Percentiles rank a stretch among this genome's conserved stretches.
Conservation (phyloP, 306 rosid species). For the Rosa lucieae region DNA sequence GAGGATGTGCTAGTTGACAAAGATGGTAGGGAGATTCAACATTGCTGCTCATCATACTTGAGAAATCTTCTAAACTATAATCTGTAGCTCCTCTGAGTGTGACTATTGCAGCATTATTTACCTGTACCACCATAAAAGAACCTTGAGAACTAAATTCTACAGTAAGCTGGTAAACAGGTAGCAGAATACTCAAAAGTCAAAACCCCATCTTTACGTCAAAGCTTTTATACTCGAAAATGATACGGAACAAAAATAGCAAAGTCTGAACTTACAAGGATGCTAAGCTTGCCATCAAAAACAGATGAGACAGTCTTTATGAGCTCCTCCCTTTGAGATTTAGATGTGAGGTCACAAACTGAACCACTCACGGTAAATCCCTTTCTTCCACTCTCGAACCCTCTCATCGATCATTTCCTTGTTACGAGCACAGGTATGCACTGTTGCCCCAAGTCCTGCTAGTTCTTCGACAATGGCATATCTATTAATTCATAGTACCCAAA, state of each 20-base stretch:
- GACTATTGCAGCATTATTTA: background rate
- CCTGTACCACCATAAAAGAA: background rate
- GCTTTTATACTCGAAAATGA: no score
- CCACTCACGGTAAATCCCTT: slow-evolving; percentile 43
- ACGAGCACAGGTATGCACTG: slow-evolving; percentile 42
- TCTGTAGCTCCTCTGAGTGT: background rate
- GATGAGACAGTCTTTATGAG: slow-evolving; percentile 34
- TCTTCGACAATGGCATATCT: slow-evolving; percentile 49
- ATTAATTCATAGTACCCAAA: background rate
- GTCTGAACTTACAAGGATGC: slow-evolving; percentile 38
- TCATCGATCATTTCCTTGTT: slow-evolving; percentile 20
- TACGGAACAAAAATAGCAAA: no score
- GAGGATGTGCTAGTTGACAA: slow-evolving; percentile 38
- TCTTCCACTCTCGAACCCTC: slow-evolving; percentile 29
- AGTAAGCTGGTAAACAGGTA: no score
- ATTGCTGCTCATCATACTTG: slow-evolving; percentile 29
- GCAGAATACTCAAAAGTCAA: no score
- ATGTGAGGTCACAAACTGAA: slow-evolving; percentile 39
- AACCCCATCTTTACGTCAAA: no score
- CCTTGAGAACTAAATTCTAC: background rate
- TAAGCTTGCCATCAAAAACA: slow-evolving; percentile 39
- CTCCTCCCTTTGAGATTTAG: slow-evolving; percentile 30
- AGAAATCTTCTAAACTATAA: slow-evolving; percentile 18
- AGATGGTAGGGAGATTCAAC: slow-evolving; percentile 37
- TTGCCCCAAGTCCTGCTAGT: slow-evolving; percentile 44